Base-by-base conservation (phyloP, 805 yeast genomes). In the Priceomyces fermenticarens region DNA sequence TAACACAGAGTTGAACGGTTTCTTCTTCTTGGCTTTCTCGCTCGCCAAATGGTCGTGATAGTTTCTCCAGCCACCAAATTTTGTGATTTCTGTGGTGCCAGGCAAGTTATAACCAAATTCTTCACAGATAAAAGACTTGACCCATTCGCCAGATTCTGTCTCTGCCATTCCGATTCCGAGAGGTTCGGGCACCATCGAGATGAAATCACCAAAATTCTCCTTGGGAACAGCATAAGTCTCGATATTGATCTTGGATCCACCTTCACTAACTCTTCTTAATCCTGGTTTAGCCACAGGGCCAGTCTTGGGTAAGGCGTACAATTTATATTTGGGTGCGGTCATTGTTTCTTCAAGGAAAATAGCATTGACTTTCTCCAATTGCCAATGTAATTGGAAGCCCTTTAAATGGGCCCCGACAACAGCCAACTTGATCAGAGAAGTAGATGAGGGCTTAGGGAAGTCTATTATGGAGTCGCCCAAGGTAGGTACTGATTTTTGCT, bases 351-450 rank as follows among this genome's bases (percentile, higher is more conserved):
- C 70, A 3, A 84, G 55, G 41, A 87, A 79, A 2, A 79, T 64
- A 25, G 98, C 98, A 53, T 82, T 78, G 34, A 84, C 93, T 60
- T 85, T 78, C 53, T 85, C 84, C 46, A 91, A 73, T 69, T 91
- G 99, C 97, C 97, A 90, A 64, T 91, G 89, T 52, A 91, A 73
- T 36, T 89, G 89, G 72, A 88, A 77, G 1, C 96, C 97, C 41
- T 80, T 72, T 50, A 93, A 73, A 59, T 91, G 99, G 36, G 97
- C 97, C 41, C 99, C 99, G 36, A 91, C 98, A 29, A 93, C 99
- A 1, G 97, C 97, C 43, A 91, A 67, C 46, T 82, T 75, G 44
- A 88, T 71, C 8, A 77, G 68, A 27, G 63, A 47, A 1, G 70
- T 60, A 20, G 65, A 51, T 33, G 63, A 57, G 16, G 72, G 67